These are phyloP conservation scores for Mycena maculata DNA, from an alignment of 768 basidiomycete species.

Conservation along the genomic window DNA sequence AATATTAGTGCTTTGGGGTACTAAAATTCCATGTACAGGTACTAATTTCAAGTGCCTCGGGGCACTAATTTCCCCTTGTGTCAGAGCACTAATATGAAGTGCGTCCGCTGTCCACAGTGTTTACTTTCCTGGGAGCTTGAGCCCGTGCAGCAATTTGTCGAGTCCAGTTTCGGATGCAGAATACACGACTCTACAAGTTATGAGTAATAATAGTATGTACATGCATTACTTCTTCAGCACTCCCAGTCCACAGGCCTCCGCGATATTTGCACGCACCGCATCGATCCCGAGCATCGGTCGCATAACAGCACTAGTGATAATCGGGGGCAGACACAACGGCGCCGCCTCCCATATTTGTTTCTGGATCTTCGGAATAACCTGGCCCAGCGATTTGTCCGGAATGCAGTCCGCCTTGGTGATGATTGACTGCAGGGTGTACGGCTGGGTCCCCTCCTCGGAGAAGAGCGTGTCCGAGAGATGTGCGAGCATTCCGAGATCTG, in stretches of 20 bases:
- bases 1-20: no score
- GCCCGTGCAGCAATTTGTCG: no score
- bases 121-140: no score
- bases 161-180: no score
- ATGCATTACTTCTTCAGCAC: neutral
- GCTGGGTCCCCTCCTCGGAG: constrained; percentile 49
- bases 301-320: constrained; percentile 67
- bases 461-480: constrained; percentile 59
- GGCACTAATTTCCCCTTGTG: no score
- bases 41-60: no score
- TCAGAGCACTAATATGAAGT: no score
- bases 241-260: constrained; percentile 64
- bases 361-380: constrained; percentile 55
- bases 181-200: no score
- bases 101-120: no score
- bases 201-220: no score
- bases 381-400: constrained; percentile 45
- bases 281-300: constrained; percentile 66
- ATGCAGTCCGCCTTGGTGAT: constrained; percentile 78
- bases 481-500: constrained; percentile 71
- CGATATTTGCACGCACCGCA: constrained; percentile 66
- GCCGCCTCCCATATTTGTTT: constrained; percentile 63
- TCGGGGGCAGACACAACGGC: constrained; percentile 74
- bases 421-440: constrained; percentile 75
- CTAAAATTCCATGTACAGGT: no score